phyloP scores from a whole-genome alignment of 805 yeast species.

The Cyberlindnera euphorbiae region DNA sequence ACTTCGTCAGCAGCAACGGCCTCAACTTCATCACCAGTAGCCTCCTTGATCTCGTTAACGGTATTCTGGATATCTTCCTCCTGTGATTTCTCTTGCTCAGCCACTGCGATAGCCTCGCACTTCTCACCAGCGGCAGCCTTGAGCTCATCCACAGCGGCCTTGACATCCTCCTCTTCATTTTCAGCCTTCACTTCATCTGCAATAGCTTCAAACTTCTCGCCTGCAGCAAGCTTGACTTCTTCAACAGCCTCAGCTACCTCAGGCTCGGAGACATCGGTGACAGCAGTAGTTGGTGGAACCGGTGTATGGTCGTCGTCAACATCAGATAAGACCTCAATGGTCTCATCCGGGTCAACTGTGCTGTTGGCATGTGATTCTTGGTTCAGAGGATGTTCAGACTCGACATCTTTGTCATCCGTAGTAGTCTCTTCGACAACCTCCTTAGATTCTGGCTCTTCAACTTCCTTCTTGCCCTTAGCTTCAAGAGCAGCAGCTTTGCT shows the following conservation, averaged over 20 bases:
- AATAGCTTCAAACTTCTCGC: conserved; percentile 1
- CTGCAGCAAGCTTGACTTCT: conserved; percentile 3
- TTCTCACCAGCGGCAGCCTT: conserved; percentile 4
- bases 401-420: neutral
- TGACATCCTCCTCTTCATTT: conserved; percentile 1
- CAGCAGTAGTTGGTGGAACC: conserved; percentile 4
- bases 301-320: too few relatives aligned
- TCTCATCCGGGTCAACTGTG: conserved; percentile 8
- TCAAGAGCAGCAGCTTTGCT: conserved; percentile 12
- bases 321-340: conserved; percentile 12
- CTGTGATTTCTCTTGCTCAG: neutral
- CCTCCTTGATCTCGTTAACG: conserved; percentile 2
- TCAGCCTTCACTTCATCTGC: conserved; percentile 3
- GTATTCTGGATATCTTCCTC: conserved; percentile 1
- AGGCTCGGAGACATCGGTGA: conserved; percentile 3
- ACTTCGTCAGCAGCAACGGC: neutral
- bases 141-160: conserved; percentile 3
- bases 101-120: conserved; percentile 1
- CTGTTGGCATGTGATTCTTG: conserved; percentile 1
- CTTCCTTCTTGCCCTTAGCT: conserved; percentile 13
- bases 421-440: conserved; percentile 1
- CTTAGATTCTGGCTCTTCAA: conserved; percentile 1
- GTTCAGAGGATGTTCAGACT: conserved; percentile 1
- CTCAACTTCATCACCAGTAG: conserved; percentile 1
- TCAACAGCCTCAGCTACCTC: conserved; percentile 3